Conservation (phyloP, 495 filamentous ascomycete genomes). For the Penicillium arizonense region DNA sequence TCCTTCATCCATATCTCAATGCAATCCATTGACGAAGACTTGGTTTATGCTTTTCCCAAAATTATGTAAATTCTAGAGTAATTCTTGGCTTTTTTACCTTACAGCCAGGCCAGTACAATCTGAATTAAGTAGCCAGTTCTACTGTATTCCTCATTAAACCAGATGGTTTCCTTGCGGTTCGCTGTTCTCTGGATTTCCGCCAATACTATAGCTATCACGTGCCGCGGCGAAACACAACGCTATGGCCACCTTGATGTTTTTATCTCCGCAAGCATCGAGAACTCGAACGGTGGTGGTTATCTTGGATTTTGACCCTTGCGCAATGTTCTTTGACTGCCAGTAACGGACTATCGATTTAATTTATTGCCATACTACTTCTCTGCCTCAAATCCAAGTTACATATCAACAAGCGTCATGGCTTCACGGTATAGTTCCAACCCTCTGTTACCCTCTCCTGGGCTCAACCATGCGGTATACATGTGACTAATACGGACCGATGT, state of each 20-base stretch:
- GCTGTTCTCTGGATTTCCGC: background rate
- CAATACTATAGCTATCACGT: constrained; percentile 19
- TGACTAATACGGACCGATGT: background rate
- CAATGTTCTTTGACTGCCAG: constrained; percentile 6
- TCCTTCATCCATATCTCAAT: background rate
- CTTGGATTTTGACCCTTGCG: background rate
- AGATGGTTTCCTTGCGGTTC: no score
- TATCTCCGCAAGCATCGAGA: constrained; percentile 22
- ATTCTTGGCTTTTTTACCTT: no score
- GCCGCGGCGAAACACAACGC: constrained; percentile 13
- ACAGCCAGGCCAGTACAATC: no score
- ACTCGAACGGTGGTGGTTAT: constrained; percentile 1
- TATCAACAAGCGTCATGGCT: constrained; percentile 18
- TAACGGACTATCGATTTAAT: background rate
- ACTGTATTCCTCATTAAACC: background rate
- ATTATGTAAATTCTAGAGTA: background rate
- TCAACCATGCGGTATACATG: background rate
- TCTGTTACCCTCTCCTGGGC: constrained; percentile 4
- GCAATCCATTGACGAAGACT: background rate
- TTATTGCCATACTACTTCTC: background rate
- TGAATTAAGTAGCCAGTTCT: background rate
- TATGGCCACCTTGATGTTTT: constrained; percentile 32
- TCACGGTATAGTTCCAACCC: constrained; percentile 27
- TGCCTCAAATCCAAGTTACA: constrained; percentile 3
- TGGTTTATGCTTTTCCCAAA: background rate